Percentiles rank a stretch among this genome's conserved stretches.
These are phyloP conservation scores for Ophiostoma montium DNA, from an alignment of 2,329 filamentous ascomycete species.

Conservation along the genomic window DNA sequence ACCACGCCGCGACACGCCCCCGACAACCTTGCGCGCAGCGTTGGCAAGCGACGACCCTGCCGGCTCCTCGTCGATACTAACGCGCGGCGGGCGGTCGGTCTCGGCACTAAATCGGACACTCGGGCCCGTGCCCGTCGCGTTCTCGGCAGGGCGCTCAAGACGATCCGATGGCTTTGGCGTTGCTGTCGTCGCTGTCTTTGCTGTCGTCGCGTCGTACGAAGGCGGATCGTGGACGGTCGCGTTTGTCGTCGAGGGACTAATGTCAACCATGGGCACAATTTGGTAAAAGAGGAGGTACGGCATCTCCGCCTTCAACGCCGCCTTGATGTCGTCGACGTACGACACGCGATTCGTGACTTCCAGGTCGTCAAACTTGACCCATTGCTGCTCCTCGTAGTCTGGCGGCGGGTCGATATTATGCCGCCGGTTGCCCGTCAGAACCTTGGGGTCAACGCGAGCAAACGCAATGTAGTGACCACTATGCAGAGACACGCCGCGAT, in stretches of 20 bases:
- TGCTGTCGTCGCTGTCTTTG: conserved; percentile 26
- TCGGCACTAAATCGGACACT: conserved; percentile 44
- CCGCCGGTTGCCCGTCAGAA: conserved; percentile 44
- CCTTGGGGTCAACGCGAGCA: conserved; percentile 55
- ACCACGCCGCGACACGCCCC: conserved; percentile 29
- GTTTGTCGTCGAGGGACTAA: conserved; percentile 35
- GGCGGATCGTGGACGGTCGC: conserved; percentile 38
- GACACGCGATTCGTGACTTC: conserved; percentile 50
- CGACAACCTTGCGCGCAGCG: conserved; percentile 17
- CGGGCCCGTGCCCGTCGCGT: conserved; percentile 25
- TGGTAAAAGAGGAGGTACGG: conserved; percentile 95
- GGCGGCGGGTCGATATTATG: conserved; percentile 44
- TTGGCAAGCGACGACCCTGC: conserved; percentile 15
- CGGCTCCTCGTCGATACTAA: conserved; percentile 31
- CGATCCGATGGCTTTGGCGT: conserved; percentile 16
- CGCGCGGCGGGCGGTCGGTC: conserved; percentile 31
- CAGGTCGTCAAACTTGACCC: conserved; percentile 92
- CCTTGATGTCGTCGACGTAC: conserved; percentile 62
- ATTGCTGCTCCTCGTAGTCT: conserved; percentile 57
- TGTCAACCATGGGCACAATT: conserved; percentile 70
- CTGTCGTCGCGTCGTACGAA: conserved; percentile 41
- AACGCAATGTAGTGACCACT: conserved; percentile 88
- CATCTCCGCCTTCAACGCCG: conserved; percentile 62
- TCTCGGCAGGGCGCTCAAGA: conserved; percentile 27
- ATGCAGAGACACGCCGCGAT: conserved; percentile 71